phyloP scores from a whole-genome alignment of 2,329 filamentous ascomycete species.

The Hypoxylon sp. region DNA sequence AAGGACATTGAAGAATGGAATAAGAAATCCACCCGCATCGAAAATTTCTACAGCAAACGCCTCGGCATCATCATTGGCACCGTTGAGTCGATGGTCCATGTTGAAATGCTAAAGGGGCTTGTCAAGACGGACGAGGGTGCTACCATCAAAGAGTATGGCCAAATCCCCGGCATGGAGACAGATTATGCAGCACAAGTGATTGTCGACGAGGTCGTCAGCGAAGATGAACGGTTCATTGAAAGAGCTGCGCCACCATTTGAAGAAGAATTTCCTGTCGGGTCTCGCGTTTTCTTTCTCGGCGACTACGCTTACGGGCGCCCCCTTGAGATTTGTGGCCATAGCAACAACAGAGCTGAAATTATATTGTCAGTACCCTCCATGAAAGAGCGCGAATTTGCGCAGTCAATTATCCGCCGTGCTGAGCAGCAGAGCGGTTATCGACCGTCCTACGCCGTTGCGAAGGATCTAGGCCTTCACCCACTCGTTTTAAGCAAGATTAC shows the following conservation, averaged over 20 bases:
- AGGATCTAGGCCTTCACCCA: conserved; percentile 82
- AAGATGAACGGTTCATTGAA: conserved; percentile 94
- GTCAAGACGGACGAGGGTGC: conserved; percentile 91
- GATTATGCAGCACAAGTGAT: conserved; percentile 93
- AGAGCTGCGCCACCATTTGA: conserved; percentile 87
- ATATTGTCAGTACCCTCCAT: conserved; percentile 78
- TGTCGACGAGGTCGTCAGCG: conserved; percentile 89
- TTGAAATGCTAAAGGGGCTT: conserved; percentile 93
- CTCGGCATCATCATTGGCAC: conserved; percentile 87
- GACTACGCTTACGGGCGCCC: conserved; percentile 94
- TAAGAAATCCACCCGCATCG: conserved; percentile 85
- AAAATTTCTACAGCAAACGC: conserved; percentile 89
- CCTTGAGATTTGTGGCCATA: conserved; percentile 82
- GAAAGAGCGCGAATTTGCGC: conserved; percentile 85
- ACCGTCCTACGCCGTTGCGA: conserved; percentile 90
- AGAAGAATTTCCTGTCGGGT: conserved; percentile 88
- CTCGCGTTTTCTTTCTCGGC: conserved; percentile 91
- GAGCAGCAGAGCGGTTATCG: conserved; percentile 80
- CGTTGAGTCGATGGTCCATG: conserved; percentile 90
- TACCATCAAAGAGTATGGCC: conserved; percentile 90
- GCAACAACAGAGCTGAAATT: conserved; percentile 80
- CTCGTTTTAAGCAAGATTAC: conserved; percentile 95
- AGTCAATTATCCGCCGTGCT: conserved; percentile 76
- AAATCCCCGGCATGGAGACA: conserved; percentile 85
- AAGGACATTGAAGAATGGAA: conserved; percentile 85